phyloP scores from a whole-genome alignment of 1,284 basidiomycete genomes.

The Cryptococcus hybrid region DNA sequence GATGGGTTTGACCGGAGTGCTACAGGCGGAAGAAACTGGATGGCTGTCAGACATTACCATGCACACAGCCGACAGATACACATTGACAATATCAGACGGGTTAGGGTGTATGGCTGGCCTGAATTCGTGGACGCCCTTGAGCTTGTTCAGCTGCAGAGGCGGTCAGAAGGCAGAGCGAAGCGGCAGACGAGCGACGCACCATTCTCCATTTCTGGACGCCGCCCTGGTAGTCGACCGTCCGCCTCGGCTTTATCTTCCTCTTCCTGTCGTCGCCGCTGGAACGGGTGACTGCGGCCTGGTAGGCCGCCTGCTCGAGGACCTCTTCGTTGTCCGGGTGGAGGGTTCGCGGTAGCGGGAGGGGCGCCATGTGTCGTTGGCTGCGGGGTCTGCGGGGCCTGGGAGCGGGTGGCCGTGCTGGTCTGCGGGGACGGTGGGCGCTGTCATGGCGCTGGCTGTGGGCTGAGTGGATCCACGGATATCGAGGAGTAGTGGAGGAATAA shows the following conservation, averaged over 20 bases:
- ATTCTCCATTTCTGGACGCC: slow-evolving; percentile 77
- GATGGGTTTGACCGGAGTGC: slow-evolving; percentile 86
- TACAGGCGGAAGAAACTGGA: slow-evolving; percentile 82
- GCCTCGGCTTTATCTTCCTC: slow-evolving; percentile 85
- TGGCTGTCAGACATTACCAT: background rate
- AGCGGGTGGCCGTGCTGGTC: background rate
- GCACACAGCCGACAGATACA: background rate
- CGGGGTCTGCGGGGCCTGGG: background rate
- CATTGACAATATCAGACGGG: slow-evolving; percentile 73
- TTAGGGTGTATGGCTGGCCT: slow-evolving; percentile 74
- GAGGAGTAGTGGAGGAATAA: background rate
- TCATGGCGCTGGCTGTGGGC: background rate
- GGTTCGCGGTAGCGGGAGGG: slow-evolving; percentile 54
- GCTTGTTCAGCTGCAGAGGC: slow-evolving; percentile 61
- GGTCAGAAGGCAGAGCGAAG: slow-evolving; percentile 51
- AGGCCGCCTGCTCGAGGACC: slow-evolving; percentile 67
- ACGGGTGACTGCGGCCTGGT: slow-evolving; percentile 62
- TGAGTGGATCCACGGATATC: background rate
- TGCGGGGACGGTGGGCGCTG: background rate
- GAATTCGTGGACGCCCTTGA: slow-evolving; percentile 69
- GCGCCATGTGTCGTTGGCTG: slow-evolving; percentile 47
- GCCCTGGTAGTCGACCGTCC: slow-evolving; percentile 93
- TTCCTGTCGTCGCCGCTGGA: slow-evolving; percentile 54
- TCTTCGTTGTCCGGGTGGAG: slow-evolving; percentile 72
- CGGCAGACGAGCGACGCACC: slow-evolving; percentile 55